Base-by-base conservation (phyloP, 805 yeast species). In the Cyberlindnera meyerae region DNA sequence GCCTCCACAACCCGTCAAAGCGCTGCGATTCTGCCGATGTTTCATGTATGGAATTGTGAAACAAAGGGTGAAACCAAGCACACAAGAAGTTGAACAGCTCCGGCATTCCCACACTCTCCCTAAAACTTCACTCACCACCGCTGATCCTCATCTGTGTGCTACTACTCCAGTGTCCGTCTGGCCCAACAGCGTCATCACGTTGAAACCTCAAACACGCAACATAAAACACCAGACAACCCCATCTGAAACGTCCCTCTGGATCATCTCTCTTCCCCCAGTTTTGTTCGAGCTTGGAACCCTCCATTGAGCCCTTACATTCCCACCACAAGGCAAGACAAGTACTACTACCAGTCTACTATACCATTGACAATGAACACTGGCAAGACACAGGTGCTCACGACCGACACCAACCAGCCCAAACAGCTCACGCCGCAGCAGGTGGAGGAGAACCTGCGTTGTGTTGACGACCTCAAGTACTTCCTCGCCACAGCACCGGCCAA, bases 401-500 rank as follows among this genome's bases (percentile, higher is more conserved):
- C 40, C n/a, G 33, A 37, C 5, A 12, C 21, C 15, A 13, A 15
- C 2, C 18, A 35, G 9, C 27, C 32, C 12, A 42, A 38, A 20
- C 31, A 37, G 2, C 42, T 41, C 16, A 33, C 52, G 2, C 48
- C 54, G 0, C 54, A 49, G 20, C 52, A 53, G 30, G 56, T 64
- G 3, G 71, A 68, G 38, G 84, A 77, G 51, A 70, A 82, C 11
- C 58, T 81, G 33, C 64, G 79, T 37, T 63, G 78, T 31, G 78
- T 82, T 17, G 88, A 82, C 45, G 93, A 84, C 53, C 61, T 89
- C 48, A 86, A 87, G 64, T 82, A 82, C 61, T 90, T 90, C 53
- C 64, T 90, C 31, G 85, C 87, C 3, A 86, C 96, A 0, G 97
- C 97, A 0, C 97, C 98, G 0, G 90, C 93, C 5, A 83, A 82